Evolutionary conservation across 345 rosid genomes (phyloP), one percentile per base, ranked within the genome.

Genomic region (Garcia nutans): DNA sequence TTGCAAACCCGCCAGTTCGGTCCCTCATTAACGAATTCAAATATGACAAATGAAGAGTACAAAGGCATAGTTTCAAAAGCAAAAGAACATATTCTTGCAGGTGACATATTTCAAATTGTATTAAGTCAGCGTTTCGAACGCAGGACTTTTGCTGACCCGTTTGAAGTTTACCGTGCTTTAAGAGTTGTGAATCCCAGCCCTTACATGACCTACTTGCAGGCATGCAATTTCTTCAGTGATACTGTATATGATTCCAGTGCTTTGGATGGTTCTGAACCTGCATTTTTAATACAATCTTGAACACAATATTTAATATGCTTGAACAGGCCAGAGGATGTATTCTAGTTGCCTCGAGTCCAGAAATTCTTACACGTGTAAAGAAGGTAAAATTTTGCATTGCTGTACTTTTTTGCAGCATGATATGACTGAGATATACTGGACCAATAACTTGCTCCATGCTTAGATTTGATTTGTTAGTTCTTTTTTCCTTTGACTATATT

Each of bases 171-270:
- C 69, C 87, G 99, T 77, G 97, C 99, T 59, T 74, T 95, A 70
- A 87, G 97, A 84, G 80, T 91, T 66, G 96, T 93, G 63, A 95
- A 95, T 84, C 98, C 99, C 10, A 95, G 98, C 84, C 98, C 96
- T 26, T 93, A 91, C 63, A 95, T 95, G 99, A 76, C 91, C 16
- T 93, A 93, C 82, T 80, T 93, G 78, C 98, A 95, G 79, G 99
- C 89, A 72, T 22, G 88, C 77, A 9, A 57, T 22, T 55, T 77
- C 31, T 65, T 64, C 26, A 70, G 12, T 42, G 15, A 54, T 31
- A 37, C 50, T 47, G 28, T 66, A 13, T 63, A 60, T 26, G 16
- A 37, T 37, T 37, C 6, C 41, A 37, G 41, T 37, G 41, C 26
- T 45, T 47, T 55, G 59, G 78, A 13, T 45, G 33, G 24, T 37